These are phyloP conservation scores for Lasiosphaeria ovina DNA, from an alignment of 495 filamentous ascomycete species.

Conservation along the genomic window DNA sequence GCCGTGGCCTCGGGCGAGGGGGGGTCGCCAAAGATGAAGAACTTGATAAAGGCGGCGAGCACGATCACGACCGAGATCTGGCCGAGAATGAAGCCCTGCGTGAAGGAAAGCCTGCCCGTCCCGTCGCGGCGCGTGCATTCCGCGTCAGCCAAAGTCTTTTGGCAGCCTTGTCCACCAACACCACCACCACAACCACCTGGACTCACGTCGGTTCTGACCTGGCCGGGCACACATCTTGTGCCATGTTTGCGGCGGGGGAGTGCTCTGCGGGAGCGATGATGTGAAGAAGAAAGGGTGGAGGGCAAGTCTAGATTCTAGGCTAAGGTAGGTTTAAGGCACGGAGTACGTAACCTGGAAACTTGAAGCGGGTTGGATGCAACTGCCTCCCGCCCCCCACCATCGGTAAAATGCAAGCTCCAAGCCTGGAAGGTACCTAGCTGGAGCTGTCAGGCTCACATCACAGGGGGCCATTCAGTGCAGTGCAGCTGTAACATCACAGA, in stretches of 20 bases:
- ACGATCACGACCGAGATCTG: conserved; percentile 89
- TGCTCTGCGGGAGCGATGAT: not conserved
- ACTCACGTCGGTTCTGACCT: conserved; percentile 49
- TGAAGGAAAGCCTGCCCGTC: conserved; percentile 71
- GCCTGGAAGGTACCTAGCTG: no score
- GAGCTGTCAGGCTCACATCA: no score
- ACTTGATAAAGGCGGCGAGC: conserved; percentile 94
- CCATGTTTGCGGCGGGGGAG: conserved; percentile 21
- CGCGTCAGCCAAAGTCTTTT: not conserved
- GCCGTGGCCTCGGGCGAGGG: conserved; percentile 75
- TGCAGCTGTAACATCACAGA: no score
- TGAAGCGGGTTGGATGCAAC: no score
- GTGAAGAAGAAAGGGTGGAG: no score
- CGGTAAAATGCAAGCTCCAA: no score
- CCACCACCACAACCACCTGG: not conserved
- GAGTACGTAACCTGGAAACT: no score
- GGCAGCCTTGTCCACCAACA: not conserved
- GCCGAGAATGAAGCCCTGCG: conserved; percentile 87
- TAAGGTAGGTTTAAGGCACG: no score
- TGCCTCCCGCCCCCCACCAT: no score
- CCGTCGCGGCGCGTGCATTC: no score
- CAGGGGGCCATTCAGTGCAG: no score
- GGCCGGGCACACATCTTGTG: conserved; percentile 40
- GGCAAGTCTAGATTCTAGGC: no score
- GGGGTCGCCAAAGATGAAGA: conserved; percentile 98